Base-by-base conservation (phyloP, 2,329 filamentous ascomycete genomes). In the Rhinocladiella similis region DNA sequence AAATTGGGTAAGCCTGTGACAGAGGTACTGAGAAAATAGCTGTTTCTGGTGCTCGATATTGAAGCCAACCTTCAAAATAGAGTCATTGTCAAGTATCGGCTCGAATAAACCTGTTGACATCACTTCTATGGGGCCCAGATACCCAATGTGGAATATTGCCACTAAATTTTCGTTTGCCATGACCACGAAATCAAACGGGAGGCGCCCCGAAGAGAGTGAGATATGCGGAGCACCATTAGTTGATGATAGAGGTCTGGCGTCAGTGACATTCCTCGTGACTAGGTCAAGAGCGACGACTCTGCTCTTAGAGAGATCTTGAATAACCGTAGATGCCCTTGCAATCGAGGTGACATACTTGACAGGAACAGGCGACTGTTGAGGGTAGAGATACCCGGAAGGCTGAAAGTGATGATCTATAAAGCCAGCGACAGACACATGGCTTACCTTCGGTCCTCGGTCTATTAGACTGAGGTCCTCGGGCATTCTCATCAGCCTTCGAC, bases 11-110 rank as follows among this genome's bases (percentile, higher is more conserved):
- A 54, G n/a, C 12, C 56, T 48, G 20, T 54, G 54, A 20, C 33
- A 47, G 18, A 47, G 47, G n/a, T 50, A 25, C 3, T 49, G 25
- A n/a, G 5, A 27, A 42, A 60, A 29, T 3, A 54, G n/a, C 19
- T 36, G 27, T 16, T 18, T 16, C 42, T 60, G 57, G 5, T 19
- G 27, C 14, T 53, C 47, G n/a, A 57, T 38, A 43, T 57, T 55
- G 25, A 54, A 50, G 16, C 57, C 57, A 5, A 60, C 57, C 35
- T 60, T 60, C 41, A 60, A 29, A 10, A 60, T 60, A 7, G 41
- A 33, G 35, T 50, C 47, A 29, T 60, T 46, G 41, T 39, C 41
- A n/a, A 60, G 43, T 10, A 50, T 48, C 4, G 47, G 38, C 20
- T n/a, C 12, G 22, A 59, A 53, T 16, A 35, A 14, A 9, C 49